A percentile compares a stretch with the other conserved stretches of the same genome.
These are phyloP conservation scores for Bryum argenteum DNA, from an alignment of 225 moss, liverwort and hornwort species.

Conservation along the genomic window DNA sequence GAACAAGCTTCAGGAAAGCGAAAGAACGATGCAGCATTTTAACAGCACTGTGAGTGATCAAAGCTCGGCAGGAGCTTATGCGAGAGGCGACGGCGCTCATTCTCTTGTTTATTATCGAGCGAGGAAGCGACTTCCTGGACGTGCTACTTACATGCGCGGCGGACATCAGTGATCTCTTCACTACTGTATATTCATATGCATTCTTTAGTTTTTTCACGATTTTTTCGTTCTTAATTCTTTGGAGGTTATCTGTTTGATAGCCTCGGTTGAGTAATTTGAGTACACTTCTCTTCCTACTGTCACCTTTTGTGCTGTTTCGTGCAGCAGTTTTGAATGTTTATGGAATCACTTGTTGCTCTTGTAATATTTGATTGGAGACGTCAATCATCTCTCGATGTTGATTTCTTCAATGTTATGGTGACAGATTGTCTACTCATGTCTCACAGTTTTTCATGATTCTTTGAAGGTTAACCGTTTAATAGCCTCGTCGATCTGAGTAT, in stretches of 20 bases:
- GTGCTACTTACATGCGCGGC: conserved; percentile 19
- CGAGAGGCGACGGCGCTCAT: conserved; percentile 13
- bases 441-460: too few relatives aligned
- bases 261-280: conserved; percentile 5
- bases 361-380: too few relatives aligned
- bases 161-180: conserved; percentile 17
- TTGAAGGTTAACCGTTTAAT: too few relatives aligned
- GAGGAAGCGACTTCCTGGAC: neutral
- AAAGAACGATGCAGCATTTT: neutral
- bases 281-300: too few relatives aligned
- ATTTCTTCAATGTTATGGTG: too few relatives aligned
- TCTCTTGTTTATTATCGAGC: neutral
- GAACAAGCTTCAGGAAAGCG: neutral
- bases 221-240: conserved; percentile 15
- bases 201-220: neutral
- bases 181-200: neutral
- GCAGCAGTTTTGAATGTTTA: too few relatives aligned
- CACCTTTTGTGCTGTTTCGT: too few relatives aligned
- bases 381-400: too few relatives aligned
- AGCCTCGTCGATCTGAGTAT: too few relatives aligned
- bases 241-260: conserved; percentile 9
- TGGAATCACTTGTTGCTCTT: too few relatives aligned
- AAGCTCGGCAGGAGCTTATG: neutral
- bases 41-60: neutral
- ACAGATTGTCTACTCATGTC: too few relatives aligned